These are phyloP conservation scores for Sanchytrium tribonematis DNA, from an alignment of 371 early-diverging fungal species.

Conservation along the genomic window DNA sequence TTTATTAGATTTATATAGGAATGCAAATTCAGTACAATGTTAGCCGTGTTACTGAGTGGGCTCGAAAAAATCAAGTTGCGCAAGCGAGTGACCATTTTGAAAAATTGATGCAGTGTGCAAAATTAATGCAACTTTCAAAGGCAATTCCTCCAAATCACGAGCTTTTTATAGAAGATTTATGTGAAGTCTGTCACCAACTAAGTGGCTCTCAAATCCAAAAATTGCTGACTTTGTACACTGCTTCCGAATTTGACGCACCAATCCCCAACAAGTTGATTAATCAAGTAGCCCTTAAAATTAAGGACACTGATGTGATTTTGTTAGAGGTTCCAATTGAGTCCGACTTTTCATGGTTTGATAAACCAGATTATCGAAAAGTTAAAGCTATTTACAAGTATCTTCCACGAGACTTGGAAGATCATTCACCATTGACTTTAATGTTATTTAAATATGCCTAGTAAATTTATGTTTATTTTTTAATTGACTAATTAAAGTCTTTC, in stretches of 20 bases:
- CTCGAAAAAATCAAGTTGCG: slow-evolving; percentile 55
- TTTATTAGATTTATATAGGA: slow-evolving; percentile 24
- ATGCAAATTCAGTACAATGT: slow-evolving; percentile 95
- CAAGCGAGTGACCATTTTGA: slow-evolving; percentile 62
- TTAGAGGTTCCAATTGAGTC: neutral
- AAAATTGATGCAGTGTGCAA: slow-evolving; percentile 72
- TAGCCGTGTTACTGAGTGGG: slow-evolving; percentile 83
- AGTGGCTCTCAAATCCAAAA: slow-evolving; percentile 81
- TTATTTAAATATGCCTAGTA: neutral
- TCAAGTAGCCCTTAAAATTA: neutral
- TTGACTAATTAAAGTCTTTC: no score
- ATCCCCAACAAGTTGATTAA: slow-evolving; percentile 6
- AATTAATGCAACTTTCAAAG: slow-evolving; percentile 76
- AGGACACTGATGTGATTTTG: neutral
- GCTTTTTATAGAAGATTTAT: slow-evolving; percentile 27
- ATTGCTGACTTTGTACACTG: slow-evolving; percentile 38
- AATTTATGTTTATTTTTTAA: no score
- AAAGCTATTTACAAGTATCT: neutral
- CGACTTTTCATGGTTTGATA: neutral
- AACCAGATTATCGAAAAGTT: neutral
- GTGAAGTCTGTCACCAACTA: slow-evolving; percentile 76
- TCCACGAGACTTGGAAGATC: neutral
- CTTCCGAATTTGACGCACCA: slow-evolving; percentile 25
- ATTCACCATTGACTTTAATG: neutral
- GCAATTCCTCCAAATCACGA: slow-evolving; percentile 61